Percentiles rank a stretch among this genome's conserved stretches.
Evolutionary conservation across 768 basidiomycete species (phyloP).

Genomic region (Rhodosporidiobolus sp.): DNA sequence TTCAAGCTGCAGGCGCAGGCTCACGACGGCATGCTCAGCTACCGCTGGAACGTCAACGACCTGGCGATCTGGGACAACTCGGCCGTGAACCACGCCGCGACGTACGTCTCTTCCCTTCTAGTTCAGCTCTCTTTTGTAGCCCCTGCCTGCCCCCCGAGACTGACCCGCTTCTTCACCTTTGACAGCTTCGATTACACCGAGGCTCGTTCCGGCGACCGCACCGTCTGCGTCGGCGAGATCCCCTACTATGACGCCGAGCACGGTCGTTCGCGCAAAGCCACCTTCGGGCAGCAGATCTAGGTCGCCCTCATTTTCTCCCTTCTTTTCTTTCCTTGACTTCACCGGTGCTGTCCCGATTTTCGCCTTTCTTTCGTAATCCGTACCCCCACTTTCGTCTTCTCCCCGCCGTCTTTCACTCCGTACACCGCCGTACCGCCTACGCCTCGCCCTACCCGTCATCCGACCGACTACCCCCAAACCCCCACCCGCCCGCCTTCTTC

Average conservation of each 20-base stretch:
- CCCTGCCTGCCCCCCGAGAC: too few relatives aligned
- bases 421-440: too few relatives aligned
- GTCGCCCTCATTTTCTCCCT: background rate
- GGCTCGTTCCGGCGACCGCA: slow-evolving; percentile 55
- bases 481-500: too few relatives aligned
- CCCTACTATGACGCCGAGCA: slow-evolving; percentile 55
- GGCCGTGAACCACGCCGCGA: slow-evolving; percentile 49
- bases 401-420: too few relatives aligned
- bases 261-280: slow-evolving; percentile 10
- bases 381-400: too few relatives aligned
- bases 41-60: slow-evolving; percentile 48
- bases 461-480: too few relatives aligned
- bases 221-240: slow-evolving; percentile 58
- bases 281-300: slow-evolving; percentile 6
- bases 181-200: slow-evolving; percentile 52
- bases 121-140: too few relatives aligned
- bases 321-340: too few relatives aligned
- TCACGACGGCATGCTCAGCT: slow-evolving; percentile 47
- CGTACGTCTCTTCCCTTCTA: too few relatives aligned
- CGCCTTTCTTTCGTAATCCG: slow-evolving; percentile 20
- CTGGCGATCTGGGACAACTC: slow-evolving; percentile 50
- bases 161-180: too few relatives aligned
- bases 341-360: too few relatives aligned
- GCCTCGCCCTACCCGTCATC: too few relatives aligned
- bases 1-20: slow-evolving; percentile 46